Conservation (phyloP, 129 eudicot species). For the Saussurea involucrata region DNA sequence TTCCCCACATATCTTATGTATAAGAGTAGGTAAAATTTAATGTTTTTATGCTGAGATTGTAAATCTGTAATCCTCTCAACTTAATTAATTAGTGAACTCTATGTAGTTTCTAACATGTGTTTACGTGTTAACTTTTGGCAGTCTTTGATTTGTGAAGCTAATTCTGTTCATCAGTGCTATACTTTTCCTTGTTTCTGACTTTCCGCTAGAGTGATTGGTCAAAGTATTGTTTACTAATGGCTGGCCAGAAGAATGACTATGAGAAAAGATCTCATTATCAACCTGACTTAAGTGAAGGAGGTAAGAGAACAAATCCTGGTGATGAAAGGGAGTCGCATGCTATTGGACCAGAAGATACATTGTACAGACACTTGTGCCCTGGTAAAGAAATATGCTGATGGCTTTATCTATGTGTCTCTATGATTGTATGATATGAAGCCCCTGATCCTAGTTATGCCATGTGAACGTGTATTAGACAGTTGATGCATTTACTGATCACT, state of each 20-base stretch:
- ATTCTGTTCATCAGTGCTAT: background rate
- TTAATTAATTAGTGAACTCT: background rate
- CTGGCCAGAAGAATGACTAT: constrained; percentile 66
- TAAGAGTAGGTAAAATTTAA: background rate
- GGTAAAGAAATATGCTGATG: constrained; percentile 37
- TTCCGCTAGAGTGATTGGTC: constrained; percentile 1
- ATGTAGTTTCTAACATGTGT: background rate
- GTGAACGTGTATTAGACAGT: background rate
- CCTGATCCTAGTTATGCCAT: constrained; percentile 8
- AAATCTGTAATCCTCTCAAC: background rate
- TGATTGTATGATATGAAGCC: background rate
- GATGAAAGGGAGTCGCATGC: constrained; percentile 59
- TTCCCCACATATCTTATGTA: background rate
- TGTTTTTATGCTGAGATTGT: background rate
- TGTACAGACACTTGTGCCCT: constrained; percentile 79
- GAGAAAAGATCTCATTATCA: constrained; percentile 57
- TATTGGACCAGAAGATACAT: constrained; percentile 83
- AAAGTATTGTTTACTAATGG: constrained; percentile 26
- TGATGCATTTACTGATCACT: background rate
- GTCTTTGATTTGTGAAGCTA: background rate
- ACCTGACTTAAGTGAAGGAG: constrained; percentile 56
- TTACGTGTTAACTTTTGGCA: background rate
- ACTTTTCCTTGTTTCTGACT: background rate
- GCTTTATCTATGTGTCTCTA: too few species aligned
- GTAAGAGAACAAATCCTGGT: constrained; percentile 57